Conservation (phyloP, 164 flowering plant species). For the Paratinospora sagittata region DNA sequence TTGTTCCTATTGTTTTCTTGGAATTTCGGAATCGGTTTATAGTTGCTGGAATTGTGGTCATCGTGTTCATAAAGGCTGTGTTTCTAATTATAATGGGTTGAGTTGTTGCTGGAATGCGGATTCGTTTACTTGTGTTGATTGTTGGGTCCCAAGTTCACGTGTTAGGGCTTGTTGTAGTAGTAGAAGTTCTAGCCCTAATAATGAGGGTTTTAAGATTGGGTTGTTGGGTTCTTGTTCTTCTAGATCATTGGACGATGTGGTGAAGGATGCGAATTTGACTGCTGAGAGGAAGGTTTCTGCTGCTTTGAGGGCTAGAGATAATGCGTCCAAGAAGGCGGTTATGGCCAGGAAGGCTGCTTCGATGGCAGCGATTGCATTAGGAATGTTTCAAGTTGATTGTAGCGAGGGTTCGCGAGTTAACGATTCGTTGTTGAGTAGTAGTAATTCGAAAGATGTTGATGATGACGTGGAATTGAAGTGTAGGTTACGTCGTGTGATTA, state of each 20-base stretch:
- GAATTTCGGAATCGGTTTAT: slow-evolving; percentile 15
- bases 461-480: slow-evolving; percentile 46
- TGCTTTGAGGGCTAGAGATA: slow-evolving; percentile 30
- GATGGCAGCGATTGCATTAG: slow-evolving; percentile 26
- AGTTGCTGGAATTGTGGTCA: slow-evolving; percentile 35
- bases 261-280: slow-evolving; percentile 29
- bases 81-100: slow-evolving; percentile 16
- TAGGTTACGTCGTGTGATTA: slow-evolving; percentile 44
- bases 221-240: no score
- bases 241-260: slow-evolving; percentile 28
- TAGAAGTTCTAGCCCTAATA: no score
- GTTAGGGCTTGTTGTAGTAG: slow-evolving; percentile 13
- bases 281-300: slow-evolving; percentile 27
- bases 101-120: slow-evolving; percentile 23
- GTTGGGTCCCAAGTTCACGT: slow-evolving; percentile 56
- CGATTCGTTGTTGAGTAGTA: neutral
- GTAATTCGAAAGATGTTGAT: slow-evolving; percentile 16
- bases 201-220: slow-evolving; percentile 1
- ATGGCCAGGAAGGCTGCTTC: slow-evolving; percentile 32
- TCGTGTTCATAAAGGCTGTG: slow-evolving; percentile 40
- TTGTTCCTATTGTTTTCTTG: slow-evolving; percentile 60
- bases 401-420: slow-evolving; percentile 10
- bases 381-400: slow-evolving; percentile 13
- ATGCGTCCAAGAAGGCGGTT: slow-evolving; percentile 28
- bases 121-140: slow-evolving; percentile 54